Evolutionary conservation across 768 basidiomycete species (phyloP).

Genomic region (Mycena rebaudengoi): DNA sequence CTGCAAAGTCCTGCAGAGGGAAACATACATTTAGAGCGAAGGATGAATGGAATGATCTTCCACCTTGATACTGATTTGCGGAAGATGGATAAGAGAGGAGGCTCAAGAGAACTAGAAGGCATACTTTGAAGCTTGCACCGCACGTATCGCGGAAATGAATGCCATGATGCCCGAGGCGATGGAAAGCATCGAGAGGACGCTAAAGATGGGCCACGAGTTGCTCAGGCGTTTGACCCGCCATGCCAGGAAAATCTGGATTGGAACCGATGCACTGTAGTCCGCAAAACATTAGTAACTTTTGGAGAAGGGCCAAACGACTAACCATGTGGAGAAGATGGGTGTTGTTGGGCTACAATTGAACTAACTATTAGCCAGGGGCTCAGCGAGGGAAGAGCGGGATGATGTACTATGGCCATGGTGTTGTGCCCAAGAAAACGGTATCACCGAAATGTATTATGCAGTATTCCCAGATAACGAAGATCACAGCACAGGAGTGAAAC

Average conservation of each 20-base stretch:
- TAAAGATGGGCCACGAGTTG: neutral
- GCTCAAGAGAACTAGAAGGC: neutral
- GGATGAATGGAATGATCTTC: neutral
- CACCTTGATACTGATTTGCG: neutral
- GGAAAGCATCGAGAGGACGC: neutral
- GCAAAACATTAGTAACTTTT: neutral
- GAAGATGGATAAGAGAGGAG: neutral
- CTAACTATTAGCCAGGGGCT: no score
- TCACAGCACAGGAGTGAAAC: neutral
- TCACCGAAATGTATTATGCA: conserved; percentile 5
- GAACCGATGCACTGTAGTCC: neutral
- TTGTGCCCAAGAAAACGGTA: neutral
- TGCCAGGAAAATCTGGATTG: neutral
- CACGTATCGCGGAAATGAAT: neutral
- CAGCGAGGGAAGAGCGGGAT: neutral
- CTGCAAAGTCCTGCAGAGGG: conserved; percentile 1
- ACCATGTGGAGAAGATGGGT: conserved; percentile 4
- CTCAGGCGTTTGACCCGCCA: neutral
- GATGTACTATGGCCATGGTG: conserved; percentile 7
- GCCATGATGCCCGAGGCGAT: neutral
- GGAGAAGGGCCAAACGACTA: neutral
- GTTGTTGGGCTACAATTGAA: neutral
- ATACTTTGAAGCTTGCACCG: neutral
- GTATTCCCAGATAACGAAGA: conserved; percentile 4
- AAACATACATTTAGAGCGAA: neutral